phyloP scores from a whole-genome alignment of 2,329 filamentous ascomycete genomes.

The Fusarium gaditjirri region DNA sequence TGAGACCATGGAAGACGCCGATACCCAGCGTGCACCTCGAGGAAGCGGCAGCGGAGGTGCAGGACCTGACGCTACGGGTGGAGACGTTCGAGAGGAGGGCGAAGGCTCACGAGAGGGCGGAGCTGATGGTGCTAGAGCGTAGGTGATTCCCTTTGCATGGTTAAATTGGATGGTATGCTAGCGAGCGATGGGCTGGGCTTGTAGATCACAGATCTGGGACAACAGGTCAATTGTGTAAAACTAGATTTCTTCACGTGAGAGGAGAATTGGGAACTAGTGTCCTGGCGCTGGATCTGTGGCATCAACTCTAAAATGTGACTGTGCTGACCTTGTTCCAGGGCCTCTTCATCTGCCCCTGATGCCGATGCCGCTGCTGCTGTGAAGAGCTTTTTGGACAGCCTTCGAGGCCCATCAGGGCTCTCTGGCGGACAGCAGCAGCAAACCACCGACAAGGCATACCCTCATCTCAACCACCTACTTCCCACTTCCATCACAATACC shows the following conservation, averaged over 20 bases:
- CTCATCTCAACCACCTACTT: constrained; percentile 87
- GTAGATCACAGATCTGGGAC: constrained; percentile 37
- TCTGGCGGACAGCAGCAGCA: constrained; percentile 49
- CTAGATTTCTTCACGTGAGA: constrained; percentile 46
- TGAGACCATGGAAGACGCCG: constrained; percentile 67
- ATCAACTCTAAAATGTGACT: constrained; percentile 39
- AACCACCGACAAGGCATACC: constrained; percentile 71
- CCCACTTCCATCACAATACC: constrained; percentile 81
- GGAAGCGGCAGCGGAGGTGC: constrained; percentile 79
- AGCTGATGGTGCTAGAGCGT: constrained; percentile 98
- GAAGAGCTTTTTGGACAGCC: constrained; percentile 87
- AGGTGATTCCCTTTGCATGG: constrained; percentile 70
- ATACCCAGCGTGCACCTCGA: constrained; percentile 69
- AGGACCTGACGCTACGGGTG: constrained; percentile 86
- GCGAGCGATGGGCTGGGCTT: constrained; percentile 37
- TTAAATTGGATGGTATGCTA: constrained; percentile 39
- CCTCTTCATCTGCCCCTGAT: constrained; percentile 69
- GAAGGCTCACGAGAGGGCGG: constrained; percentile 89
- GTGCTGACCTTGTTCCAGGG: constrained; percentile 65
- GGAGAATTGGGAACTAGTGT: constrained; percentile 46
- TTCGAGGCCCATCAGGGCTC: constrained; percentile 67
- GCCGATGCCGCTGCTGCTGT: constrained; percentile 82
- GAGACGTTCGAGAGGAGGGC: constrained; percentile 91
- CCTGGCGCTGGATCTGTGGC: constrained; percentile 38
- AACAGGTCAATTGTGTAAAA: constrained; percentile 47